Base-by-base conservation (phyloP, 2,329 filamentous ascomycete genomes). In the Talaromyces sp. region DNA sequence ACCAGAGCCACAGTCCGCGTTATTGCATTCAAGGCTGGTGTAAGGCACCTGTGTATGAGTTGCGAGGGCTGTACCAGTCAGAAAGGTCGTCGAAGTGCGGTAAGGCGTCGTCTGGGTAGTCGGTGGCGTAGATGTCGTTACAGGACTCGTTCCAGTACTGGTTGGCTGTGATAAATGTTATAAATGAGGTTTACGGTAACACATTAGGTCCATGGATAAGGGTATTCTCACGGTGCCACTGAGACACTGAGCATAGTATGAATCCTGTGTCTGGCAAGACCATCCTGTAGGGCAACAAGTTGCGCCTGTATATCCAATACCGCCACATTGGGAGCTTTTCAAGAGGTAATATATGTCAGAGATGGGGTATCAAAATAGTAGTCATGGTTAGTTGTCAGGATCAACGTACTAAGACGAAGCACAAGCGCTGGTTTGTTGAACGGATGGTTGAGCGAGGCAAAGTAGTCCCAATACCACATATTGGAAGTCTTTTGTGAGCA, bases 231-330 rank as follows among this genome's bases (percentile, higher is more conserved):
- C 59, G 7, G 41, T 61, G 31, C 59, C 59, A 39, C 59, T 61
- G 7, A 61, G 45, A 19, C 59, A 61, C 16, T 61, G 59, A 3
- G 59, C 59, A 50, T 61, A 61, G 45, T 50, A 61, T 39, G 59
- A 37, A 50, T 61, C 5, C 27, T 61, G 59, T 24, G 59, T 50
- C 59, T 61, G 59, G 19, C 59, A 61, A 3, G 59, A 61, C 59
- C 59, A 61, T 37, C 59, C 59, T 24, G 59, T 50, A 24, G 59
- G 59, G 7, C 59, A 61, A 31, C 59, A 61, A 9, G 59, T 61
- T 50, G 59, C 43, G 24, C 59, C 59, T 49, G 43, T 52, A 50
- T 16, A 61, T 4, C 59, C 59, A 16, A 11, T 49, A 24, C 59
- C 59, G 11, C 59, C 59, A 49, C 59, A 61, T 50, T 61, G 59